Base-by-base conservation (phyloP, 1,139 yeast species). In the Suhomyces bokatorum region DNA sequence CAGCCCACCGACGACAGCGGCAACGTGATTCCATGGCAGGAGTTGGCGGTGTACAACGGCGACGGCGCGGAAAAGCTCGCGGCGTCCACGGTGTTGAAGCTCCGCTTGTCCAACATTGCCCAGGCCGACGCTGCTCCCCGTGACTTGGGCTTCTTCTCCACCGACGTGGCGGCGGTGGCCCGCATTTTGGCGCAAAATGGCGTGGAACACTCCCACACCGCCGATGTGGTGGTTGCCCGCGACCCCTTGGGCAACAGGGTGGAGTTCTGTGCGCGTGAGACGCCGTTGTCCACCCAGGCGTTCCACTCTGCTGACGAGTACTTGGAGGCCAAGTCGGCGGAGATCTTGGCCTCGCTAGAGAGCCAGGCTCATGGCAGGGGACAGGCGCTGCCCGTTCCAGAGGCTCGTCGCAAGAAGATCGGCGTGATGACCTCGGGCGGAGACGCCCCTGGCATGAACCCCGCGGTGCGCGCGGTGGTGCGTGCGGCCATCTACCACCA, bases 401-500 rank as follows among this genome's bases (percentile, higher is more conserved):
- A 43, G n/a, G 26, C 32, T 30, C 30, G 32, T 7, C 43, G 56
- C 15, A 73, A 74, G 66, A 85, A 84, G 61, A 83, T 86, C 47
- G 95, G 87, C 1, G 88, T 86, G 17, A 86, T 86, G 93, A 86
- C 95, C 3, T 84, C 91, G 1, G 95, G 95, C 52, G 95, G 95
- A 59, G 95, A 86, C 62, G 85, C 93, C 38, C 93, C 88, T 15
- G 95, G 95, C 56, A 86, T 86, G 95, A 84, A 84, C 60, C 88
- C 93, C 6, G 85, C 82, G 24, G 93, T 86, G 9, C 73, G 93
- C 53, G 91, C 93, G 1, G 88, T 86, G 42, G 86, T 85, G 8
- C 71, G 95, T 55, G 80, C 91, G 0, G 87, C 87, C 44, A 83
- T 86, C 52, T 81, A 73, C 66, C 70, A 78, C 50, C 87, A 84